Percentiles rank a stretch among this genome's conserved stretches.
Conservation (phyloP, 768 basidiomycete genomes). For the Mrakia frigida region DNA sequence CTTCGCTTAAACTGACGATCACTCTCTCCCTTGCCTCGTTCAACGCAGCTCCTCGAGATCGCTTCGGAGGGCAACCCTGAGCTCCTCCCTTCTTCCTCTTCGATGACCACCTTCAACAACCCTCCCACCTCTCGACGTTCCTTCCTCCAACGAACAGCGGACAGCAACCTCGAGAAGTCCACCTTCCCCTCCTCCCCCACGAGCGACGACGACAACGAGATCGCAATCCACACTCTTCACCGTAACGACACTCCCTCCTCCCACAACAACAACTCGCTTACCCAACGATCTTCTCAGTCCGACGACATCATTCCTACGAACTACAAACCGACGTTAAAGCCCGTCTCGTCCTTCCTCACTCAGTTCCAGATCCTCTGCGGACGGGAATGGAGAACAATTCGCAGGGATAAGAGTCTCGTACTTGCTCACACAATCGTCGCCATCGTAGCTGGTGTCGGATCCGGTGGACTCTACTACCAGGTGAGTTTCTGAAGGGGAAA, state of each 20-base stretch:
- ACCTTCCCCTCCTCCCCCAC: background rate
- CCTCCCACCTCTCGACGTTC: background rate
- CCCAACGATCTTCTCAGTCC: background rate
- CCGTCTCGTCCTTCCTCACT: slow-evolving; percentile 77
- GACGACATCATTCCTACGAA: slow-evolving; percentile 2
- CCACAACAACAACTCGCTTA: background rate
- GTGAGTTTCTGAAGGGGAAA: background rate
- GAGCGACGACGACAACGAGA: background rate
- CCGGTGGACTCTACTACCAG: slow-evolving; percentile 83
- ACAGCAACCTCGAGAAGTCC: slow-evolving; percentile 20
- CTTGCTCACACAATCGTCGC: slow-evolving; percentile 69
- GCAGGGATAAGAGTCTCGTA: slow-evolving; percentile 77
- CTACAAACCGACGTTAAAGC: slow-evolving; percentile 43
- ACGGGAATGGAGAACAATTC: slow-evolving; percentile 76
- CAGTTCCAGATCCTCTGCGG: slow-evolving; percentile 76
- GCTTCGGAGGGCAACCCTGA: slow-evolving; percentile 52
- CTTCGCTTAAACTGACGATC: background rate
- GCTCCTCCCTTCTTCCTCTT: background rate
- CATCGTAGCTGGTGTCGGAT: slow-evolving; percentile 73
- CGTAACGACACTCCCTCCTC: background rate
- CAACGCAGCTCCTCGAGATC: slow-evolving; percentile 63
- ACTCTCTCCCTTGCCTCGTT: background rate
- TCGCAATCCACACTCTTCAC: background rate
- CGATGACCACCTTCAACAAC: background rate
- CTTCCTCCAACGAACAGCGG: background rate